phyloP scores from a whole-genome alignment of 1,284 basidiomycete genomes.

The Fomes fomentarius region DNA sequence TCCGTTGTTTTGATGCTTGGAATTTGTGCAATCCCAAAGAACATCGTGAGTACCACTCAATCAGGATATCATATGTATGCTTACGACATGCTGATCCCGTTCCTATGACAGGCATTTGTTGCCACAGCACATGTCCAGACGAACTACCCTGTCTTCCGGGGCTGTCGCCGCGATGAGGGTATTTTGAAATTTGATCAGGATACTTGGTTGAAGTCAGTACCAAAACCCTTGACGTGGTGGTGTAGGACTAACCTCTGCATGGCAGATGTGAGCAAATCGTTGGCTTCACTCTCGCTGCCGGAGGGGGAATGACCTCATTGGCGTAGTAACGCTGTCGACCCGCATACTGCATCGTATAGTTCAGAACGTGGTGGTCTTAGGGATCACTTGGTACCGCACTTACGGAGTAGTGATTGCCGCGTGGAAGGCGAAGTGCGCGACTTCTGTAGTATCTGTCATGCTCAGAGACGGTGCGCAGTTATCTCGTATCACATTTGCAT shows the following conservation, averaged over 20 bases:
- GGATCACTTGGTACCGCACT: slow-evolving; percentile 19
- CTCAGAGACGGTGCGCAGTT: slow-evolving; percentile 14
- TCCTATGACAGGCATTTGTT: background rate
- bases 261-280: too few relatives aligned
- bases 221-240: too few relatives aligned
- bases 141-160: too few relatives aligned
- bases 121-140: too few relatives aligned
- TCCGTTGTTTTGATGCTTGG: background rate
- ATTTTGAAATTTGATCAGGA: too few relatives aligned
- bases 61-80: background rate
- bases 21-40: background rate
- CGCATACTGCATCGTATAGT: background rate
- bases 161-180: too few relatives aligned
- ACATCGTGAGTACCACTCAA: background rate
- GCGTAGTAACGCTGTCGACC: background rate
- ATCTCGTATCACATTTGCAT: too few relatives aligned
- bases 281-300: background rate
- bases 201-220: too few relatives aligned
- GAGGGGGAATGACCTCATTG: background rate
- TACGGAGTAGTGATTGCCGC: slow-evolving; percentile 1
- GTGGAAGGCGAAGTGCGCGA: background rate
- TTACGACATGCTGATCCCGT: background rate
- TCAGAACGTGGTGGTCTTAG: slow-evolving; percentile 6
- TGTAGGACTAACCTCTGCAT: too few relatives aligned
- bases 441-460: slow-evolving; percentile 1